These are phyloP conservation scores for Thalassiosira mediterranea DNA, from an alignment of 352 stramenopile genomes.

Conservation along the genomic window DNA sequence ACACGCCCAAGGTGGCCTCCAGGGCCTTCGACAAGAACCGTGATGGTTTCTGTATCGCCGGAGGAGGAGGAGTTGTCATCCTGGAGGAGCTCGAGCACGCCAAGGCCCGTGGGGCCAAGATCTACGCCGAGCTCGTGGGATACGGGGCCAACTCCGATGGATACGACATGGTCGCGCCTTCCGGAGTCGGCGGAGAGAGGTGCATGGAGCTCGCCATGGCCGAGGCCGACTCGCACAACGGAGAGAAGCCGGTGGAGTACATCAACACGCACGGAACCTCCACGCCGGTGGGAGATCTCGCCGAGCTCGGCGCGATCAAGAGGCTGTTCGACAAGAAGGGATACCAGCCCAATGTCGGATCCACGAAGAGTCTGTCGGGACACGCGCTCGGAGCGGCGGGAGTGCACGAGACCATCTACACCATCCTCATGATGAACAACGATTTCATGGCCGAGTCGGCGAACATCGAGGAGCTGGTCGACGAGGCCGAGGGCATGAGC, in stretches of 20 bases:
- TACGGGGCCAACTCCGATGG: conserved; percentile 90
- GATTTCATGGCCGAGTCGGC: conserved; percentile 86
- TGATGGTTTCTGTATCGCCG: conserved; percentile 98
- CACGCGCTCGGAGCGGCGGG: conserved; percentile 83
- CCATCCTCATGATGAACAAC: conserved; percentile 86
- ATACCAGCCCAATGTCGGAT: conserved; percentile 84
- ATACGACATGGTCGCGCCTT: conserved; percentile 89
- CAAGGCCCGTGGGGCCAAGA: conserved; percentile 93
- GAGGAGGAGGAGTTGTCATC: conserved; percentile 88
- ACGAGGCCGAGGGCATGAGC: conserved; percentile 85
- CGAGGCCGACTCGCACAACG: conserved; percentile 76
- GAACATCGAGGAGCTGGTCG: conserved; percentile 85
- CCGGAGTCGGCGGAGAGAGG: conserved; percentile 80
- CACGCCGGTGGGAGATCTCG: conserved; percentile 94
- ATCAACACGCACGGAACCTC: conserved; percentile 98
- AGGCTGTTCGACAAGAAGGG: conserved; percentile 84
- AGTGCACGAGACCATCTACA: conserved; percentile 86
- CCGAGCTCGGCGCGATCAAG: conserved; percentile 93
- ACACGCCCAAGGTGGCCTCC: conserved; percentile 85
- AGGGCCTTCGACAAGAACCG: conserved; percentile 94
- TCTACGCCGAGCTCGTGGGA: conserved; percentile 92
- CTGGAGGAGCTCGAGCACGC: conserved; percentile 93
- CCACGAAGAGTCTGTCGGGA: conserved; percentile 83
- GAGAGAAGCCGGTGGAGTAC: conserved; percentile 91
- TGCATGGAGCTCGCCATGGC: conserved; percentile 92